A percentile compares a stretch with the other conserved stretches of the same genome.
Evolutionary conservation across 306 rosid genomes (phyloP).

Genomic region (Vigna radiata): DNA sequence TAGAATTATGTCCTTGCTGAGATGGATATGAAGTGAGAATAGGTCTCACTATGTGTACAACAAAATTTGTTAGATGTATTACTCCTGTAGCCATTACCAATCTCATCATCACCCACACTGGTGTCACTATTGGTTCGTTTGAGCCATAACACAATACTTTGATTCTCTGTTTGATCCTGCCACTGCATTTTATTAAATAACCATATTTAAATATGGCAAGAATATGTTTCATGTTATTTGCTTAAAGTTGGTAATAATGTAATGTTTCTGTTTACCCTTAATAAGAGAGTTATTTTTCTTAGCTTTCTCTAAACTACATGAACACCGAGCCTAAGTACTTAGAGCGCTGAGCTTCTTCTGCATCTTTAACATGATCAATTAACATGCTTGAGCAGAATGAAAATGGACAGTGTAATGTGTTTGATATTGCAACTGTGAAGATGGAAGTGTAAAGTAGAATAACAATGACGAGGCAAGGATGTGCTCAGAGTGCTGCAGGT

Average conservation of each 20-base stretch:
- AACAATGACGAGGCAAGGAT: constrained; percentile 41
- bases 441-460: constrained; percentile 49
- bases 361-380: constrained; percentile 44
- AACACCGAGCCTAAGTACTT: constrained; percentile 29
- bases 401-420: constrained; percentile 46
- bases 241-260: not conserved
- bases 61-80: constrained; percentile 14
- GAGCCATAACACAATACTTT: constrained; percentile 20
- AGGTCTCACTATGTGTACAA: constrained; percentile 8
- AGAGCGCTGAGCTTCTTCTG: constrained; percentile 40
- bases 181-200: constrained; percentile 33
- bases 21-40: constrained; percentile 8
- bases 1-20: not conserved
- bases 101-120: constrained; percentile 34
- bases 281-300: constrained; percentile 5
- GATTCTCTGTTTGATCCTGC: constrained; percentile 13
- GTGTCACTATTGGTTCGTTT: constrained; percentile 31
- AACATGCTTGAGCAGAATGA: constrained; percentile 49
- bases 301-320: constrained; percentile 30
- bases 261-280: constrained; percentile 26
- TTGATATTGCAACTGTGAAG: constrained; percentile 46
- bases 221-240: constrained; percentile 27
- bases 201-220: constrained; percentile 26
- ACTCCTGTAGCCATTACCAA: constrained; percentile 15
- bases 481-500: constrained; percentile 43